These are phyloP conservation scores for Candida xiaguanensis DNA, from an alignment of 805 yeast species.

Conservation along the genomic window DNA sequence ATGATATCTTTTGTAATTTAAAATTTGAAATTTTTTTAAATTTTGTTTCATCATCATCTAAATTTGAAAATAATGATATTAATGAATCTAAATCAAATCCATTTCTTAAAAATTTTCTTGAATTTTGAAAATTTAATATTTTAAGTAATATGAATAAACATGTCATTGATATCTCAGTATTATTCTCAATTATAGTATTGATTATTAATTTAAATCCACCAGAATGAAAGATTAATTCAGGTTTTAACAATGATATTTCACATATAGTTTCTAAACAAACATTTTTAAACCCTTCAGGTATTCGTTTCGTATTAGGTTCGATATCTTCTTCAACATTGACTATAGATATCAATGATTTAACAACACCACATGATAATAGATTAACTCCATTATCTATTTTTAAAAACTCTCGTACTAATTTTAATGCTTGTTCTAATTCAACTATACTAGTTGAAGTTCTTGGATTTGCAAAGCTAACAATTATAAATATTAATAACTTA, in stretches of 20 bases:
- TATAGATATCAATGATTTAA: slow-evolving; percentile 62
- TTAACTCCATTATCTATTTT: slow-evolving; percentile 49
- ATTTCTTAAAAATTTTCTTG: slow-evolving; percentile 51
- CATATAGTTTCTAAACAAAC: slow-evolving; percentile 42
- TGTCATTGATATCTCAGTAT: slow-evolving; percentile 14
- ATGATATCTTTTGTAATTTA: slow-evolving; percentile 57
- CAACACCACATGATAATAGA: slow-evolving; percentile 57
- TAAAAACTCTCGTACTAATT: slow-evolving; percentile 60
- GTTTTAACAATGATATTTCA: slow-evolving; percentile 35
- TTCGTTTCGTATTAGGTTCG: slow-evolving; percentile 1
- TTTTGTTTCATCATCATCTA: slow-evolving; percentile 15
- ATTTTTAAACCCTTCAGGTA: slow-evolving; percentile 36
- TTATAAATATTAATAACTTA: slow-evolving; percentile 59
- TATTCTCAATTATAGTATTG: slow-evolving; percentile 38
- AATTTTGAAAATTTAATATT: slow-evolving; percentile 54
- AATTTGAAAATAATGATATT: slow-evolving; percentile 68
- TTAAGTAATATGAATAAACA: slow-evolving; percentile 39
- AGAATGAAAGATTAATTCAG: slow-evolving; percentile 43
- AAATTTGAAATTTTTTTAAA: slow-evolving; percentile 27
- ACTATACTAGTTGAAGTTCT: slow-evolving; percentile 37
- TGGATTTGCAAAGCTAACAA: slow-evolving; percentile 62
- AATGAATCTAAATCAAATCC: slow-evolving; percentile 62
- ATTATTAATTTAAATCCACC: slow-evolving; percentile 52
- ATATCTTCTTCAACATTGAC: slow-evolving; percentile 43
- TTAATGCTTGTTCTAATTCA: slow-evolving; percentile 77